Conservation (phyloP, 495 filamentous ascomycete genomes). For the Penicillium egyptiacum region DNA sequence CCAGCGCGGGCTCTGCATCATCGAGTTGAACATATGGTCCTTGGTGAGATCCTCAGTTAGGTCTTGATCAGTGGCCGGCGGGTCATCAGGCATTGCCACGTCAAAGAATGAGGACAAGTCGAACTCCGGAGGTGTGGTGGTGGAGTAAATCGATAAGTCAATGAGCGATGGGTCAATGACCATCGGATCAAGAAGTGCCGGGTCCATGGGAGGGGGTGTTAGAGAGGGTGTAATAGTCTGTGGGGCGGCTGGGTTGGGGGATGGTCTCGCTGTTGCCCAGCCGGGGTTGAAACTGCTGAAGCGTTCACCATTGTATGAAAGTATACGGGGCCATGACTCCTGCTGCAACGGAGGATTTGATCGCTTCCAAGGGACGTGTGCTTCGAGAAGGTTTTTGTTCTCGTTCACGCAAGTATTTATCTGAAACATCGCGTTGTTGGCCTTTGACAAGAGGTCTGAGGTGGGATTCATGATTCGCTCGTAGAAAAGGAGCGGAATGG, state of each 20-base stretch:
- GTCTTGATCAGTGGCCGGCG: background rate
- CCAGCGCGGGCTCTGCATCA: conserved; percentile 5
- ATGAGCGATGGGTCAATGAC: conserved; percentile 5
- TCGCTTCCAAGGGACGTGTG: conserved; percentile 1
- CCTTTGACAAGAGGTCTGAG: conserved; percentile 14
- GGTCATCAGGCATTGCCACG: too few relatives aligned
- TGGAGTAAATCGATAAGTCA: background rate
- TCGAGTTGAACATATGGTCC: background rate
- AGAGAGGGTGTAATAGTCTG: background rate
- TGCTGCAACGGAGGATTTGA: background rate
- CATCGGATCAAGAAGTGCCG: background rate
- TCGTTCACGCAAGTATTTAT: conserved; percentile 9
- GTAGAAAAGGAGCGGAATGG: conserved; percentile 36
- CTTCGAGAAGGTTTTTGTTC: background rate
- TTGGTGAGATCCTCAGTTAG: background rate
- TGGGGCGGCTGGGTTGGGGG: background rate
- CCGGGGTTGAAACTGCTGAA: conserved; percentile 8
- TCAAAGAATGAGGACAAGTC: background rate
- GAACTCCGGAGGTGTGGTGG: background rate
- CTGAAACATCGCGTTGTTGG: conserved; percentile 9
- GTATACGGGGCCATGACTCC: conserved; percentile 9
- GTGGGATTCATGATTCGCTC: conserved; percentile 37
- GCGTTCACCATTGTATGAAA: conserved; percentile 8
- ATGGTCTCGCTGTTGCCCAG: background rate
- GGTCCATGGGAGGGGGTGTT: background rate